phyloP scores from a whole-genome alignment of 129 eudicot genomes.

The Smallanthus sonchifolius region DNA sequence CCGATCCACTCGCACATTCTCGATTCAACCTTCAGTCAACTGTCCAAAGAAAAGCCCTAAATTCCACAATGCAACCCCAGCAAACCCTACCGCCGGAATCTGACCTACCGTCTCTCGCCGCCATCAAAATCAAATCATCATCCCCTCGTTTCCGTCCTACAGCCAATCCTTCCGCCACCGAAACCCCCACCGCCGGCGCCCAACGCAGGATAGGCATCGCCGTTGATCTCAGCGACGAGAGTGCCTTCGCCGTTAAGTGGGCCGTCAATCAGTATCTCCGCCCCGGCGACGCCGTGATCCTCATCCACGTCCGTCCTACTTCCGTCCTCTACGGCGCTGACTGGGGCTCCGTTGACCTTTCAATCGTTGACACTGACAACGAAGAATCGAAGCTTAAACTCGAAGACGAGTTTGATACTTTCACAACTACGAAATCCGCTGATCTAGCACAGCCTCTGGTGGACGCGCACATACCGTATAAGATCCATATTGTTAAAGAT shows the following conservation, averaged over 20 bases:
- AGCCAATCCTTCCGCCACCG: slow-evolving; percentile 49
- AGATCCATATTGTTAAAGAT: slow-evolving; percentile 88
- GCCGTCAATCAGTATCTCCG: slow-evolving; percentile 89
- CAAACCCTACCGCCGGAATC: slow-evolving; percentile 49
- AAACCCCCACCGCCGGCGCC: slow-evolving; percentile 76
- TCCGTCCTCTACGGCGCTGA: slow-evolving; percentile 97
- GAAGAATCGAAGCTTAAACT: slow-evolving; percentile 52
- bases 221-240: slow-evolving; percentile 82
- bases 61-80: slow-evolving; percentile 34
- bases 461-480: slow-evolving; percentile 78
- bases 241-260: slow-evolving; percentile 94
- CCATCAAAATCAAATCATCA: slow-evolving; percentile 73
- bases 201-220: slow-evolving; percentile 88
- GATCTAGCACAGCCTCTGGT: slow-evolving; percentile 74
- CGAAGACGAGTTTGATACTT: slow-evolving; percentile 69
- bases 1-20: background rate
- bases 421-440: slow-evolving; percentile 61
- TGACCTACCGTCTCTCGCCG: slow-evolving; percentile 67
- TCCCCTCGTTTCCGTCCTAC: slow-evolving; percentile 75
- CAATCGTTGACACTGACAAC: slow-evolving; percentile 39
- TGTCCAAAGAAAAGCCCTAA: slow-evolving; percentile 20
- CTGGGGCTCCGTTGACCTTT: slow-evolving; percentile 83
- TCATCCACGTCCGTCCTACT: slow-evolving; percentile 90
- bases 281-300: slow-evolving; percentile 86
- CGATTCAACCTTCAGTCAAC: slow-evolving; percentile 21